These are phyloP conservation scores for Hyphopichia pseudoburtonii DNA, from an alignment of 1,139 yeast genomes.

Conservation along the genomic window DNA sequence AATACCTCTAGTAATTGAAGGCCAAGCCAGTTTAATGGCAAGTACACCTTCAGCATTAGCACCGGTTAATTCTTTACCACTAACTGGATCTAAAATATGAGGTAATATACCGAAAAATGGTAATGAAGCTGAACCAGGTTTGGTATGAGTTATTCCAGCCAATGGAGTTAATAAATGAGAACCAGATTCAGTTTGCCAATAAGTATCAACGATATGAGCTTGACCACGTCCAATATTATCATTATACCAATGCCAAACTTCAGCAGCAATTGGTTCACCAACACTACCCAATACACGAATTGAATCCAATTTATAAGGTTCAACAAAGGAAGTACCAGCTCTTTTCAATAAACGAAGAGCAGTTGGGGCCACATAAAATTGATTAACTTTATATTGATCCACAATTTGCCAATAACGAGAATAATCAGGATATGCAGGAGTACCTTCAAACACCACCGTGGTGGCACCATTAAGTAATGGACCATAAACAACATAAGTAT, in stretches of 20 bases:
- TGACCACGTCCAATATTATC: constrained; percentile 74
- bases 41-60: constrained; percentile 74
- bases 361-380: constrained; percentile 88
- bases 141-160: constrained; percentile 73
- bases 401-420: constrained; percentile 85
- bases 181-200: constrained; percentile 86
- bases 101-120: constrained; percentile 78
- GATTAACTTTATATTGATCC: constrained; percentile 73
- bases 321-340: constrained; percentile 72
- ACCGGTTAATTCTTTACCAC: constrained; percentile 64
- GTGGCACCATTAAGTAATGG: constrained; percentile 79
- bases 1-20: constrained; percentile 75
- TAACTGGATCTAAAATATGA: constrained; percentile 66
- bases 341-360: constrained; percentile 80
- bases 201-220: constrained; percentile 75
- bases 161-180: constrained; percentile 71
- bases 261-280: constrained; percentile 92
- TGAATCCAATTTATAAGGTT: constrained; percentile 62
- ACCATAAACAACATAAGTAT: constrained; percentile 79
- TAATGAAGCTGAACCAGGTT: constrained; percentile 77
- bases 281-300: constrained; percentile 79
- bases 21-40: constrained; percentile 73
- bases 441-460: constrained; percentile 81
- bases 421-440: constrained; percentile 80
- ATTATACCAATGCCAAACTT: constrained; percentile 91